A percentile compares a stretch with the other conserved stretches of the same genome.
Evolutionary conservation across 495 filamentous ascomycete genomes (phyloP).

Genomic region (Pseudomonodictys pantanalensis): DNA sequence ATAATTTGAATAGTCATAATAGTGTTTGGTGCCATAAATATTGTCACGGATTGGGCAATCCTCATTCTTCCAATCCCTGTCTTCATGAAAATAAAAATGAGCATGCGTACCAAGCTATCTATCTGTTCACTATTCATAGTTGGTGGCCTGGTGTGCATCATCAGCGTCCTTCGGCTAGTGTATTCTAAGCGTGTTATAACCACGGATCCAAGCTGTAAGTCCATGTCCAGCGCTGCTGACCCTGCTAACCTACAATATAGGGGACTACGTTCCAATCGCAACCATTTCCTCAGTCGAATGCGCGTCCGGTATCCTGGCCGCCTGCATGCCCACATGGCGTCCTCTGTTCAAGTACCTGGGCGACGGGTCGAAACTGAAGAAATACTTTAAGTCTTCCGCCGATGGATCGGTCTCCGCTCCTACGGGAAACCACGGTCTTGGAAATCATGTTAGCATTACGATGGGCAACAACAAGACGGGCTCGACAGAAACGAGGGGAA

Average conservation of each 20-base stretch:
- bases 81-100: slow-evolving; percentile 30
- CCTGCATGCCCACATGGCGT: slow-evolving; percentile 26
- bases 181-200: slow-evolving; percentile 8
- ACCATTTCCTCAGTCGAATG: slow-evolving; percentile 10
- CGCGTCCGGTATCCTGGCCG: slow-evolving; percentile 12
- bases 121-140: slow-evolving; percentile 19
- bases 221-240: neutral
- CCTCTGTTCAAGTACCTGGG: slow-evolving; percentile 21
- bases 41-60: slow-evolving; percentile 35
- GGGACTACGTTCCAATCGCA: slow-evolving; percentile 16
- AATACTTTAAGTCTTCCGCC: too few species aligned
- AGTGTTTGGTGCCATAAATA: slow-evolving; percentile 28
- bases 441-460: too few species aligned
- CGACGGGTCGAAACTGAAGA: too few species aligned
- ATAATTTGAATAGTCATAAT: slow-evolving; percentile 12
- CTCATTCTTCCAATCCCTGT: slow-evolving; percentile 36
- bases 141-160: slow-evolving; percentile 11
- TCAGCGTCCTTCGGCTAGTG: slow-evolving; percentile 12
- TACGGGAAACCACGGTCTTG: too few species aligned
- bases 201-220: slow-evolving; percentile 17
- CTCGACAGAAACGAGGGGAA: too few species aligned
- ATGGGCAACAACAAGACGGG: too few species aligned
- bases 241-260: neutral
- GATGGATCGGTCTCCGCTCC: too few species aligned
- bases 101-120: slow-evolving; percentile 30